Evolutionary conservation across 2,329 filamentous ascomycete species (phyloP).

Genomic region (Metarhizium anisopliae): DNA sequence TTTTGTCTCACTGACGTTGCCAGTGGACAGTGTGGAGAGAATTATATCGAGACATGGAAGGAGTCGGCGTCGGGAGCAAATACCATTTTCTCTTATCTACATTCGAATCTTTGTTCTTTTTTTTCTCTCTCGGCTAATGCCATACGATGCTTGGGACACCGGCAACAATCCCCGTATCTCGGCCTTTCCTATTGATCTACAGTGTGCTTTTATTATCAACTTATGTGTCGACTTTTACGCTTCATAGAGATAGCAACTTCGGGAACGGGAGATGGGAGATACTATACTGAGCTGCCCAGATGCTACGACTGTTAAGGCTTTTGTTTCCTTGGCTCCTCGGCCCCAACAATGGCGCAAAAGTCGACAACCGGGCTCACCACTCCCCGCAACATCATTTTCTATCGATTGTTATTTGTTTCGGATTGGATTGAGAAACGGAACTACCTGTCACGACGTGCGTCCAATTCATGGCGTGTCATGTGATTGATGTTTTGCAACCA

Average conservation of each 20-base stretch:
- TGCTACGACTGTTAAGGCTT: background rate
- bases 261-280: background rate
- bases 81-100: background rate
- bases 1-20: background rate
- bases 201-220: background rate
- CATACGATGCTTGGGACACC: background rate
- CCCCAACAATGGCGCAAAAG: background rate
- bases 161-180: background rate
- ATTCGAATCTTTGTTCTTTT: constrained; percentile 1
- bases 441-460: background rate
- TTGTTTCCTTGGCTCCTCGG: background rate
- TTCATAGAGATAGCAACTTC: background rate
- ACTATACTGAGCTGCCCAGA: background rate
- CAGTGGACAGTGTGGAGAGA: background rate
- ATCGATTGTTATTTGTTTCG: background rate
- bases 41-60: background rate
- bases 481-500: background rate
- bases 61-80: background rate
- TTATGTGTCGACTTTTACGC: background rate
- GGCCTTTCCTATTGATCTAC: background rate
- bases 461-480: background rate
- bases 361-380: background rate
- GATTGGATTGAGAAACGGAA: background rate
- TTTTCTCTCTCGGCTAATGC: background rate
- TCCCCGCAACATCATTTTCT: background rate